Percentiles rank a stretch among this genome's conserved stretches.
These are phyloP conservation scores for Tolypocladium sp. DNA, from an alignment of 2,329 filamentous ascomycete genomes.

Conservation along the genomic window DNA sequence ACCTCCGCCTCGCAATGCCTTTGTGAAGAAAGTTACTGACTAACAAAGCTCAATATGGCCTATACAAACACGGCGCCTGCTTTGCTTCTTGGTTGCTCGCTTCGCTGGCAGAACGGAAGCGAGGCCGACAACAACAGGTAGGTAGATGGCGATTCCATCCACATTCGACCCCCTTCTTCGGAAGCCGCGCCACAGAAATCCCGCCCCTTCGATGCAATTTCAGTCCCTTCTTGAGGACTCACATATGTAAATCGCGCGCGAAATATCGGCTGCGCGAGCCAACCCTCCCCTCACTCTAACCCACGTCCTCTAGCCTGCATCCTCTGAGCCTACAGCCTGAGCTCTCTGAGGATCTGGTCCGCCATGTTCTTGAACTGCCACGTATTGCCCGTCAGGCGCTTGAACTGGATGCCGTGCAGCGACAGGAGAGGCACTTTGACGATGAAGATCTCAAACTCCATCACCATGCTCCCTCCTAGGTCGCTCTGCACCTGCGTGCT, in stretches of 20 bases:
- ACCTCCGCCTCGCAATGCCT: background rate
- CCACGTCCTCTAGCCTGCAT: background rate
- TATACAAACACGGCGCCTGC: constrained; percentile 9
- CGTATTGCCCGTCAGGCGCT: constrained; percentile 88
- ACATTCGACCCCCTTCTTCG: background rate
- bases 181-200: background rate
- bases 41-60: constrained; percentile 10
- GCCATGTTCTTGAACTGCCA: constrained; percentile 99
- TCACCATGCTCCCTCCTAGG: constrained; percentile 70
- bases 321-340: constrained; percentile 58
- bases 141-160: background rate
- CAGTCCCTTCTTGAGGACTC: background rate
- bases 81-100: constrained; percentile 1
- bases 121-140: background rate
- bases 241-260: background rate
- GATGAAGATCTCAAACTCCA: constrained; percentile 93
- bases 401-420: constrained; percentile 94
- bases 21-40: background rate
- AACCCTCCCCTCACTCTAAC: background rate
- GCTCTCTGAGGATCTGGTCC: constrained; percentile 81
- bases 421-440: constrained; percentile 93
- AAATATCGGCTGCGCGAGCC: background rate
- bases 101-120: background rate
- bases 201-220: background rate
- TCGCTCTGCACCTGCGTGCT: constrained; percentile 88